phyloP scores from a whole-genome alignment of 352 stramenopile genomes.

The Pythium insidiosum region DNA sequence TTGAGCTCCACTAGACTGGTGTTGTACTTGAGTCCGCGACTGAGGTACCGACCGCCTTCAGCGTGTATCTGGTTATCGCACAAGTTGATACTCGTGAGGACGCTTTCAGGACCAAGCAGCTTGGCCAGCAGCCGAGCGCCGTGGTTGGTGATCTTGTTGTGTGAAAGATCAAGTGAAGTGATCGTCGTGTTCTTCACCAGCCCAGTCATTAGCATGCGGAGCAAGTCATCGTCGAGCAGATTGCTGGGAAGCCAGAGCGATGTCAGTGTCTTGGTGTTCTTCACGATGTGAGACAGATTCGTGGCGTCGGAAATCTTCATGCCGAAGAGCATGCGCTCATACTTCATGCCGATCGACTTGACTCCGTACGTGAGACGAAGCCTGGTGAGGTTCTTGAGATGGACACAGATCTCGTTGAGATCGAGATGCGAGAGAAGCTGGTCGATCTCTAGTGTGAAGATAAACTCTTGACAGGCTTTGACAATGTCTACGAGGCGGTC shows the following conservation, averaged over 20 bases:
- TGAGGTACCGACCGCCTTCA: constrained; percentile 87
- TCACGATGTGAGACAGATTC: constrained; percentile 84
- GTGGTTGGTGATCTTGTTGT: constrained; percentile 94
- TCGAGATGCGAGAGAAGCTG: constrained; percentile 89
- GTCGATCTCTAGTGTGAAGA: constrained; percentile 86
- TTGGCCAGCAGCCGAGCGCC: constrained; percentile 86
- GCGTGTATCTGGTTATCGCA: constrained; percentile 92
- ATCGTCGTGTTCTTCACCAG: constrained; percentile 90
- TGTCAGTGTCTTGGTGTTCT: constrained; percentile 79
- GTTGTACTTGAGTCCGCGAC: constrained; percentile 87
- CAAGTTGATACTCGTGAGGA: constrained; percentile 86
- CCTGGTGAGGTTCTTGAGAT: constrained; percentile 86
- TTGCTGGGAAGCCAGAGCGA: constrained; percentile 86
- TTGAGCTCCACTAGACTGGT: constrained; percentile 86
- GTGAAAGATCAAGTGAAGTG: constrained; percentile 89
- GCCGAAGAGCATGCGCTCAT: constrained; percentile 91
- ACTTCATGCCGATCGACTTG: constrained; percentile 92
- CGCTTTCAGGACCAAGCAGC: constrained; percentile 82
- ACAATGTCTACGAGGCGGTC: constrained; percentile 66
- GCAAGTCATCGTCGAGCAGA: constrained; percentile 89
- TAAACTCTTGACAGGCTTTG: constrained; percentile 74
- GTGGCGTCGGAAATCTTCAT: constrained; percentile 94
- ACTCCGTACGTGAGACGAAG: constrained; percentile 84
- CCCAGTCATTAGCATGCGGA: constrained; percentile 92
- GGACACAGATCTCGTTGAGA: constrained; percentile 73